phyloP scores from a whole-genome alignment of 495 filamentous ascomycete genomes.

The Lichina pygmaea region DNA sequence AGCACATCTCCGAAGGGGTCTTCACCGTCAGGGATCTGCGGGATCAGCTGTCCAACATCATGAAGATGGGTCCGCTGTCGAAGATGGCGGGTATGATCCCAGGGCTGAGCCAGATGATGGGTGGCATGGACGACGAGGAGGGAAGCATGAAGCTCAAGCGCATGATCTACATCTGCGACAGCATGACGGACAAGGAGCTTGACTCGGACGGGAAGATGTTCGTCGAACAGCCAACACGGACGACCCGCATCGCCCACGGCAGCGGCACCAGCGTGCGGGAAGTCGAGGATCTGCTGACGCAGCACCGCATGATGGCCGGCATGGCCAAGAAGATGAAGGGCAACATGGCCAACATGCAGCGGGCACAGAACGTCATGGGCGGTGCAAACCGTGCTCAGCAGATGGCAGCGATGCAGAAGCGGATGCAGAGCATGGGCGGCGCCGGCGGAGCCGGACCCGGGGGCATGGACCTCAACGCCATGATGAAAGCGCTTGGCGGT shows the following conservation, averaged over 20 bases:
- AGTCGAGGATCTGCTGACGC: constrained; percentile 89
- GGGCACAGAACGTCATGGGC: constrained; percentile 69
- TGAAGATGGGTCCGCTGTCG: constrained; percentile 96
- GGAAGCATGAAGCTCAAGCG: constrained; percentile 75
- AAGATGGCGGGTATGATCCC: constrained; percentile 99
- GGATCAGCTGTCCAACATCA: constrained; percentile 88
- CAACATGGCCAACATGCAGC: constrained; percentile 88
- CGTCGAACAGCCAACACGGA: constrained; percentile 71
- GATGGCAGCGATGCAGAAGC: constrained; percentile 92
- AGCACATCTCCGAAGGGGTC: constrained; percentile 87
- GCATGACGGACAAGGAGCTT: constrained; percentile 85
- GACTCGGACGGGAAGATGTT: constrained; percentile 90
- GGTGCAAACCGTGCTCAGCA: constrained; percentile 76
- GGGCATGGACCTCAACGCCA: constrained; percentile 55
- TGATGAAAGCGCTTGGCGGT: constrained; percentile 32
- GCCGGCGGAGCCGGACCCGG: constrained; percentile 23
- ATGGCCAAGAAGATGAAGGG: constrained; percentile 99
- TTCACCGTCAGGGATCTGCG: constrained; percentile 88
- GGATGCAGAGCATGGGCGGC: constrained; percentile 76
- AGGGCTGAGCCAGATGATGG: constrained; percentile 73
- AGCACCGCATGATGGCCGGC: constrained; percentile 95
- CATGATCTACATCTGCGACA: constrained; percentile 98
- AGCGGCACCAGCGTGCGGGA: constrained; percentile 80
- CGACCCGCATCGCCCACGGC: constrained; percentile 75
- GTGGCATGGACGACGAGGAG: constrained; percentile 85